Evolutionary conservation across 2,329 filamentous ascomycete species (phyloP), one percentile per base, ranked within the genome.

Genomic region (Beauveria varroae): DNA sequence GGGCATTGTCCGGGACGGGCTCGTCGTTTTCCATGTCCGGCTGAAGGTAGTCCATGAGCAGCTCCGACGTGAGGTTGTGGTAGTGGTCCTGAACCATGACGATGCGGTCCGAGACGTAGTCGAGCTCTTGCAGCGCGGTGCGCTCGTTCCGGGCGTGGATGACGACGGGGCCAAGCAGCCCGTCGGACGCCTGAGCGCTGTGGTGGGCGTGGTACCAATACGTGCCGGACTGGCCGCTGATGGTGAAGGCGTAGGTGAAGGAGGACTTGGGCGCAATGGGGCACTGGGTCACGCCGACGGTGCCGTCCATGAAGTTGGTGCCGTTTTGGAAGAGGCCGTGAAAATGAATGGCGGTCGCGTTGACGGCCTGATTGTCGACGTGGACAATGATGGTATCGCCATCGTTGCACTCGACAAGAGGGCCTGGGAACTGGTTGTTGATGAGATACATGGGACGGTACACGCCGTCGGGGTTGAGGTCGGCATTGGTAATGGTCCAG

Each of bases 241-340:
- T 80, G 0, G 83, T 84, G 69, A 91, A 91, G 18, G 82, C 81
- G 70, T 91, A 92, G 0, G 80, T 85, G 64, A 88, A 87, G 1
- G 76, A 82, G 2, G 78, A 74, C 1, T 84, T 84, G 0, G 88
- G 85, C 0, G 83, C 78, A 52, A 91, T 86, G 0, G 82, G 79
- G 64, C 86, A 89, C 69, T 90, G 88, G 0, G 83, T 87, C 5
- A 90, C 79, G 41, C 83, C 86, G 0, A 84, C 78, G 1, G 87
- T 82, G 0, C 89, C 90, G 67, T 93, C 89, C 86, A 91, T 90
- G 61, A 80, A 80, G 62, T 85, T 90, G 0, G 88, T 89, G 12
- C 87, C 88, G 65, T 90, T 90, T 69, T 91, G 88, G 68, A 85
- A 91, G 64, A 93, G 79, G 18, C 90, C 90, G 66, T 93, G 90